These are phyloP conservation scores for Aspergillus fumigatiaffinis DNA, from an alignment of 2,329 filamentous ascomycete genomes.

Conservation along the genomic window DNA sequence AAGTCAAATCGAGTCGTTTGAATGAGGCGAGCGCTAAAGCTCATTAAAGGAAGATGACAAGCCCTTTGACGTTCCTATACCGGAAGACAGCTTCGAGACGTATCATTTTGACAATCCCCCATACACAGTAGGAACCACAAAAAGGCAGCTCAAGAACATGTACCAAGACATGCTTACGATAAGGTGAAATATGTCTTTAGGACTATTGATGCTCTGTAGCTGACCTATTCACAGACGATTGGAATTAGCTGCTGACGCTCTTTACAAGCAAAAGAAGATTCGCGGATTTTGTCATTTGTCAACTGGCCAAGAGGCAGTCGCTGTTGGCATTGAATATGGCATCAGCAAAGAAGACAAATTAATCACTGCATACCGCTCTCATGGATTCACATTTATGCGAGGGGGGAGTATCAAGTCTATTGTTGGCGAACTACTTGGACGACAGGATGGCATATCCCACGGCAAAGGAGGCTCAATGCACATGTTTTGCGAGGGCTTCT, in stretches of 20 bases:
- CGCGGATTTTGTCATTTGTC: constrained; percentile 97
- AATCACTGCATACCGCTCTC: constrained; percentile 95
- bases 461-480: constrained; percentile 99
- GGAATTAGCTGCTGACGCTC: constrained; percentile 92
- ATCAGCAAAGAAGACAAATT: constrained; percentile 84
- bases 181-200: constrained; percentile 55
- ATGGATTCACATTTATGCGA: constrained; percentile 94
- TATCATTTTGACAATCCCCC: constrained; percentile 93
- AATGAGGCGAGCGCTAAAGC: not conserved
- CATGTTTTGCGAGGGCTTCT: constrained; percentile 96
- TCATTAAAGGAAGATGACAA: constrained; percentile 72
- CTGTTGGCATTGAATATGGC: constrained; percentile 90
- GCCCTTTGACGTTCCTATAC: constrained; percentile 79
- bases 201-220: not conserved
- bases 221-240: constrained; percentile 65
- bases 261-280: constrained; percentile 99
- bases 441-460: constrained; percentile 89
- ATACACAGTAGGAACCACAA: constrained; percentile 84
- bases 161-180: constrained; percentile 93
- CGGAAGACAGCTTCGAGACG: constrained; percentile 95
- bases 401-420: constrained; percentile 82
- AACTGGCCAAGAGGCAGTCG: constrained; percentile 92
- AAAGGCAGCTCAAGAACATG: constrained; percentile 93
- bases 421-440: constrained; percentile 88
- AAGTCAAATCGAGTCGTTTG: not conserved